Conservation (phyloP, 75 land plant genomes). For the Pinus tabuliformis region DNA sequence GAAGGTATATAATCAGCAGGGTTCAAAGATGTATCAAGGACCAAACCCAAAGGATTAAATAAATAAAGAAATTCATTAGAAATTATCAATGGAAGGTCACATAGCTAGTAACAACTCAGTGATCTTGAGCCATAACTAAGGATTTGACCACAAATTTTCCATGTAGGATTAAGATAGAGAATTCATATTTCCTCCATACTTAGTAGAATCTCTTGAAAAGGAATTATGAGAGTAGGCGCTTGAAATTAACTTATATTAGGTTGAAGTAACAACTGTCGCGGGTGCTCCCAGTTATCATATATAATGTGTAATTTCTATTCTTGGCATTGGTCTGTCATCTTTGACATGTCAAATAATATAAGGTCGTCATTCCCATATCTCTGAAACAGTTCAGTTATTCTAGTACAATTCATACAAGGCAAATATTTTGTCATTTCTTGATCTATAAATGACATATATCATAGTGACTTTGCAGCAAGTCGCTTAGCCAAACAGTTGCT, state of each 20-base stretch:
- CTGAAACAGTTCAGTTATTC: constrained; percentile 53
- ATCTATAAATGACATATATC: constrained; percentile 79
- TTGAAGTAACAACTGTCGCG: constrained; percentile 80
- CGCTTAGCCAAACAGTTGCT: constrained; percentile 72
- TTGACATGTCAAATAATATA: constrained; percentile 78
- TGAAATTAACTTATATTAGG: constrained; percentile 89
- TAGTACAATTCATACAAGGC: constrained; percentile 64
- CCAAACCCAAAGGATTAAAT: constrained; percentile 84
- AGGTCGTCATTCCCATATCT: constrained; percentile 42
- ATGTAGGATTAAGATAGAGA: constrained; percentile 75
- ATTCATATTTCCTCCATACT: constrained; percentile 77
- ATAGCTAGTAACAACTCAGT: constrained; percentile 64
- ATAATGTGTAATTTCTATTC: constrained; percentile 74
- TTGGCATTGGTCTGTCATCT: constrained; percentile 82
- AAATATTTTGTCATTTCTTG: constrained; percentile 82
- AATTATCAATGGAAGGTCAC: constrained; percentile 64
- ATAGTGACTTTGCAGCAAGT: constrained; percentile 81
- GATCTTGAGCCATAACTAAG: constrained; percentile 79
- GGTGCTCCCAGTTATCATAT: constrained; percentile 84
- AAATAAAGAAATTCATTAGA: constrained; percentile 77
- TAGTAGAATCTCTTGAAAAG: constrained; percentile 75
- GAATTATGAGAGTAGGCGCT: constrained; percentile 72
- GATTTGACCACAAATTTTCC: constrained; percentile 61
- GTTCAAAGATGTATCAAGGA: constrained; percentile 43
- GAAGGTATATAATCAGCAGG: constrained; percentile 27